Evolutionary conservation across 2,329 filamentous ascomycete species (phyloP).

Genomic region (Aspergillus arachidicola): DNA sequence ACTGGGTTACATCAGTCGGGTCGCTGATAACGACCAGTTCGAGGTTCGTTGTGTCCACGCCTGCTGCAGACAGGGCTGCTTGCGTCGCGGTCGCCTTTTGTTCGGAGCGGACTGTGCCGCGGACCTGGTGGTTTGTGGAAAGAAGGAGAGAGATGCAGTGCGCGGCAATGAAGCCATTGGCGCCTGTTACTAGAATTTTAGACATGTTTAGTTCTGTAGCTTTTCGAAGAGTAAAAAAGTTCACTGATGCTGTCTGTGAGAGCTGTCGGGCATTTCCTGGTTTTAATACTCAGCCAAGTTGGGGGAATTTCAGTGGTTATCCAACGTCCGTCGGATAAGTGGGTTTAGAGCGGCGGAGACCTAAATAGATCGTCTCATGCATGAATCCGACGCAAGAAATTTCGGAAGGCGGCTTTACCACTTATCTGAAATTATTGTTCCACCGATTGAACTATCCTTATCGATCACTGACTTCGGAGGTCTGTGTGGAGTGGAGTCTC

Average conservation of each 20-base stretch:
- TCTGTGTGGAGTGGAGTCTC: background rate
- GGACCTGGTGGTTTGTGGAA: constrained; percentile 16
- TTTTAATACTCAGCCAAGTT: background rate
- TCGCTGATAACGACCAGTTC: constrained; percentile 21
- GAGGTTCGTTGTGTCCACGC: constrained; percentile 12
- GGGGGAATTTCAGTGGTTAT: background rate
- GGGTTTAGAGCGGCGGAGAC: background rate
- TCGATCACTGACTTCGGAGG: background rate
- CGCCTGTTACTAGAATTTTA: constrained; percentile 25
- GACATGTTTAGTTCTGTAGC: constrained; percentile 8
- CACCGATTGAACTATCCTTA: background rate
- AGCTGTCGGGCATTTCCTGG: background rate
- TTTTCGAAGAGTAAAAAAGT: background rate
- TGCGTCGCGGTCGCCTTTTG: constrained; percentile 19
- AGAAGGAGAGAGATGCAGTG: constrained; percentile 26
- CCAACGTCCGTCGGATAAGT: background rate
- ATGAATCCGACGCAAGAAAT: background rate
- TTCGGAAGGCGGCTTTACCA: background rate
- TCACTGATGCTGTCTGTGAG: background rate
- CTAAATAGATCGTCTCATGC: background rate
- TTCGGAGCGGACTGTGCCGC: constrained; percentile 25
- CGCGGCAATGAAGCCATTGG: constrained; percentile 29
- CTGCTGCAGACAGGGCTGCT: constrained; percentile 8
- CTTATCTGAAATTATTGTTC: background rate
- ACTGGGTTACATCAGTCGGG: constrained; percentile 15